Conservation (phyloP, 345 rosid genomes). For the Hibiscus mutabilis region DNA sequence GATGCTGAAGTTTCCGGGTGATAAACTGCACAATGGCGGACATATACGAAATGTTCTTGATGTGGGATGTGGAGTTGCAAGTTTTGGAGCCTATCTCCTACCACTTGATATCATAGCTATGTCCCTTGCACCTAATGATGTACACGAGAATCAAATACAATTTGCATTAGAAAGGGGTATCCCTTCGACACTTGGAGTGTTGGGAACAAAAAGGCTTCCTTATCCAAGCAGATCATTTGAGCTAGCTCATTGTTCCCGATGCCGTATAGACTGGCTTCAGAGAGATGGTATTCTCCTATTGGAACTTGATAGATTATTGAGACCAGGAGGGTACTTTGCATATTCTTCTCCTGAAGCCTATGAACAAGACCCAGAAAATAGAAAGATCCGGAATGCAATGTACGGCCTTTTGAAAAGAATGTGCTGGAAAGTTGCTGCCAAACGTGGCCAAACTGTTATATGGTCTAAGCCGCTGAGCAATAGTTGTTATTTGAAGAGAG, state of each 20-base stretch:
- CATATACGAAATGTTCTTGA: slow-evolving; percentile 82
- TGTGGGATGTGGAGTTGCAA: slow-evolving; percentile 97
- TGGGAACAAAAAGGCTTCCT: slow-evolving; percentile 93
- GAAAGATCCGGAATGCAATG: slow-evolving; percentile 77
- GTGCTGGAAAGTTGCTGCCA: slow-evolving; percentile 83
- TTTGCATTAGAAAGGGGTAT: slow-evolving; percentile 95
- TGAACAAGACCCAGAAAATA: slow-evolving; percentile 77
- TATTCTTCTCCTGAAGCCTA: slow-evolving; percentile 99
- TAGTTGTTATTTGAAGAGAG: slow-evolving; percentile 81
- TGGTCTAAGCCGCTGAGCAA: slow-evolving; percentile 86
- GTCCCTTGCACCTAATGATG: slow-evolving; percentile 98
- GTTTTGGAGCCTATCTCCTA: slow-evolving; percentile 96
- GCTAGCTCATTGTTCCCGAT: slow-evolving; percentile 92
- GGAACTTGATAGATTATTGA: slow-evolving; percentile 88
- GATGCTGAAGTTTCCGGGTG: slow-evolving; percentile 94
- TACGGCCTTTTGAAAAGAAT: slow-evolving; percentile 67
- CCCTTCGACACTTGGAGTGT: slow-evolving; percentile 88
- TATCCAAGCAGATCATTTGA: slow-evolving; percentile 98
- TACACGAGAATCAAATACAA: slow-evolving; percentile 94
- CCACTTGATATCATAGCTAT: slow-evolving; percentile 72
- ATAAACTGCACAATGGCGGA: slow-evolving; percentile 82
- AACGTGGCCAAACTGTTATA: slow-evolving; percentile 81
- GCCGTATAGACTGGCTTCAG: slow-evolving; percentile 98
- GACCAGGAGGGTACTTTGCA: slow-evolving; percentile 97
- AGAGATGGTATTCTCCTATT: slow-evolving; percentile 85